phyloP scores from a whole-genome alignment of 345 rosid genomes.

The Angophora floribunda region DNA sequence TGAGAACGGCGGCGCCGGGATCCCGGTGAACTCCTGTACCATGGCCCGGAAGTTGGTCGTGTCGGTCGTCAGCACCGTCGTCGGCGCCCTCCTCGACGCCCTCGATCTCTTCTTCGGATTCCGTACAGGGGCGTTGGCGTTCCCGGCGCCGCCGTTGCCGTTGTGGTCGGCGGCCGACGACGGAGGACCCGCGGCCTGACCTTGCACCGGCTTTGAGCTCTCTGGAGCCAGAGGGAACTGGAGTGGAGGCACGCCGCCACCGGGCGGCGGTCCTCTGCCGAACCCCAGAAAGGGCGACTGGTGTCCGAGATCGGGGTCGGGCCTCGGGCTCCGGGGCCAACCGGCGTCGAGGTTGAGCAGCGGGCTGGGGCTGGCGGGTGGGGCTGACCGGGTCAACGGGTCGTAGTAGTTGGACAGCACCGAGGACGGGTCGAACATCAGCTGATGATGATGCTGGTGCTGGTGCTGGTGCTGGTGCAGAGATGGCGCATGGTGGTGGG shows the following conservation, averaged over 20 bases:
- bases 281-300: constrained; percentile 15
- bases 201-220: neutral
- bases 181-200: neutral
- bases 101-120: constrained; percentile 86
- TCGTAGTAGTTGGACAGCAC: constrained; percentile 47
- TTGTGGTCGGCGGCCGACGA: constrained; percentile 9
- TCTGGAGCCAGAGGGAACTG: neutral
- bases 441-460: neutral
- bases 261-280: neutral
- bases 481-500: constrained; percentile 5
- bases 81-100: constrained; percentile 91
- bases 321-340: constrained; percentile 42
- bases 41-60: constrained; percentile 90
- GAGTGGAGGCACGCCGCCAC: neutral
- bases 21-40: constrained; percentile 98
- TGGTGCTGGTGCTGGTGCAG: constrained; percentile 12
- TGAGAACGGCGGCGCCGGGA: constrained; percentile 81
- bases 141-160: constrained; percentile 7
- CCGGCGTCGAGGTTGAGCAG: constrained; percentile 36
- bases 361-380: constrained; percentile 15
- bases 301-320: constrained; percentile 32
- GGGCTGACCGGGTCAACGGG: constrained; percentile 9
- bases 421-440: constrained; percentile 27
- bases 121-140: constrained; percentile 13
- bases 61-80: constrained; percentile 85